Conservation (phyloP, 768 basidiomycete species). For the Vararia minispora region DNA sequence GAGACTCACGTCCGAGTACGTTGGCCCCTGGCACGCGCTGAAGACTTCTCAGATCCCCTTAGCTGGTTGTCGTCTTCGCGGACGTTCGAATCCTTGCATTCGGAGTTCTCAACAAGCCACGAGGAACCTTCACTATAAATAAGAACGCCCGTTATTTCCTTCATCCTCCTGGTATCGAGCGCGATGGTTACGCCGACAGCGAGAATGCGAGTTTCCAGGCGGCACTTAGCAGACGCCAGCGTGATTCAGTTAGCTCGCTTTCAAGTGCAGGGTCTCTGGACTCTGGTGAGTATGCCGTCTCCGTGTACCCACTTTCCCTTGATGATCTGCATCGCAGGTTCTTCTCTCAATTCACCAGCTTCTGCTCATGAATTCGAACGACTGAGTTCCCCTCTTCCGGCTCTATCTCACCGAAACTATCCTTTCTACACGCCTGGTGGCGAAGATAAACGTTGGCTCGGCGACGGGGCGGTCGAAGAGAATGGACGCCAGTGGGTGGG, state of each 20-base stretch:
- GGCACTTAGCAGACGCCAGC: conserved; percentile 10
- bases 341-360: conserved; percentile 1
- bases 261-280: too few species aligned
- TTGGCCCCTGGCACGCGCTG: conserved; percentile 5
- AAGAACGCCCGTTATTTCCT: conserved; percentile 57
- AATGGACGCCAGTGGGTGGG: conserved; percentile 67
- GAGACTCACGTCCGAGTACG: conserved; percentile 56
- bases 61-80: conserved; percentile 60
- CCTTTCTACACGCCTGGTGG: conserved; percentile 67
- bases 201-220: too few species aligned
- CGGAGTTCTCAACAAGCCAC: conserved; percentile 50
- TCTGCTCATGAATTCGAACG: conserved; percentile 22
- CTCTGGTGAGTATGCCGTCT: too few species aligned
- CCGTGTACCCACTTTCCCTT: too few species aligned
- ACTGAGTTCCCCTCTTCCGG: conserved; percentile 48
- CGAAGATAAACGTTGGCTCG: conserved; percentile 53
- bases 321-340: too few species aligned
- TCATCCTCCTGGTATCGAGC: conserved; percentile 55
- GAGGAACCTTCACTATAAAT: conserved; percentile 47
- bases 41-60: conserved; percentile 4
- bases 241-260: not conserved
- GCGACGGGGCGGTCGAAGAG: conserved; percentile 38
- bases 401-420: conserved; percentile 45
- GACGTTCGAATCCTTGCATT: conserved; percentile 68
- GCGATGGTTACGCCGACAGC: too few species aligned